A percentile compares a stretch with the other conserved stretches of the same genome.
Conservation (phyloP, 1,139 yeast species). For the Trichomonascaceae sp. region DNA sequence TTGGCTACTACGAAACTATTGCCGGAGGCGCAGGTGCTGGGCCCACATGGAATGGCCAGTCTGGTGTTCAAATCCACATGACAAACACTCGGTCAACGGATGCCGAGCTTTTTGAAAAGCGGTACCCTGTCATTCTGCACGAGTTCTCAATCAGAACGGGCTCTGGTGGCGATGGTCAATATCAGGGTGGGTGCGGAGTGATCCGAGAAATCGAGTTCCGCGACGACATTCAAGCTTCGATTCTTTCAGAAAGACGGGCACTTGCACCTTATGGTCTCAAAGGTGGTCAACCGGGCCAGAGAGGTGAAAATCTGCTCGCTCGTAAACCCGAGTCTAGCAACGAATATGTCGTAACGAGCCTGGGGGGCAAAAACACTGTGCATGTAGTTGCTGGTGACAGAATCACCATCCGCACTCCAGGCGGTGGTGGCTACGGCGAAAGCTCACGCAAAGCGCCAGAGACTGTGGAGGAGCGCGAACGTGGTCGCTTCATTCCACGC, state of each 20-base stretch:
- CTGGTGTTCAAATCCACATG: constrained; percentile 60
- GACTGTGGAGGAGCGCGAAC: not conserved
- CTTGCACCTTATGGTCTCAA: constrained; percentile 46
- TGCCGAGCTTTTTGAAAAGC: constrained; percentile 51
- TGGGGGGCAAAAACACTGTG: constrained; percentile 49
- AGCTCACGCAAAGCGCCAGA: not conserved
- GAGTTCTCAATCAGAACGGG: constrained; percentile 40
- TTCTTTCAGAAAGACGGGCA: constrained; percentile 48
- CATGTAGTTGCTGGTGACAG: constrained; percentile 41
- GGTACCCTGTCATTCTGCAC: constrained; percentile 50
- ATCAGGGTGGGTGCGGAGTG: constrained; percentile 50
- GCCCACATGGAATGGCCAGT: constrained; percentile 45
- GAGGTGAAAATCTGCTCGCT: constrained; percentile 49
- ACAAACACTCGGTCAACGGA: constrained; percentile 62
- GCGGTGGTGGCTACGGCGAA: constrained; percentile 33
- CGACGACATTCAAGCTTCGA: constrained; percentile 41
- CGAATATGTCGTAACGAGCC: constrained; percentile 23
- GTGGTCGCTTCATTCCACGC: constrained; percentile 4
- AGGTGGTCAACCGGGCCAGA: constrained; percentile 47
- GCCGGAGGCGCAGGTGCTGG: constrained; percentile 70
- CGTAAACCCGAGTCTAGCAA: constrained; percentile 16
- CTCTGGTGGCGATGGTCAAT: constrained; percentile 48
- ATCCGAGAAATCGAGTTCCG: constrained; percentile 49
- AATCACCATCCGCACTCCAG: constrained; percentile 38
- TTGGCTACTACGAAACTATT: constrained; percentile 62